Percentiles rank a stretch among this genome's conserved stretches.
These are phyloP conservation scores for Hypoxylon fragiforme DNA, from an alignment of 495 filamentous ascomycete genomes.

Conservation along the genomic window DNA sequence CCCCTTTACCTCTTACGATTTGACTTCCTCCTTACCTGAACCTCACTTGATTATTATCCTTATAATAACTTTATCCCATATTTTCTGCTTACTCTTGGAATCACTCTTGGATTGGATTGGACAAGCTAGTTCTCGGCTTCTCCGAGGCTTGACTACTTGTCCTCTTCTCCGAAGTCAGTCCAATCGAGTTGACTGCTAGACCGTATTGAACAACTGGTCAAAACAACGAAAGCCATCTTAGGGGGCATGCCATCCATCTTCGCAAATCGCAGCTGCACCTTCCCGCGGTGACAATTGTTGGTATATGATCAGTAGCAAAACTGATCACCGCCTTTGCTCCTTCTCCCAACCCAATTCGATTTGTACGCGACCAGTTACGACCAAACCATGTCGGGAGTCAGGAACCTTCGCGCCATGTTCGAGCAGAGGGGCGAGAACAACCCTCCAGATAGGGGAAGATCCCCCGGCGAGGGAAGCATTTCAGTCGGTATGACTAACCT, in stretches of 20 bases:
- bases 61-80: not conserved
- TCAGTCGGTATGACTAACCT: slow-evolving; percentile 35
- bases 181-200: slow-evolving; percentile 4
- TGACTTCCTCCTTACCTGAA: slow-evolving; percentile 13
- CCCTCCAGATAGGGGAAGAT: slow-evolving; percentile 74
- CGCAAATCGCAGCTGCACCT: slow-evolving; percentile 23
- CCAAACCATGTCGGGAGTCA: slow-evolving; percentile 52
- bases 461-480: slow-evolving; percentile 53
- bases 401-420: slow-evolving; percentile 84
- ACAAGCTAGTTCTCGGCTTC: not conserved
- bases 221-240: not conserved
- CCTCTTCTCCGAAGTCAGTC: slow-evolving; percentile 1
- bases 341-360: not conserved
- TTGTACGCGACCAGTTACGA: slow-evolving; percentile 27
- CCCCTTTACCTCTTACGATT: not conserved
- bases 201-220: too few species aligned
- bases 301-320: slow-evolving; percentile 28
- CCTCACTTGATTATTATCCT: not conserved
- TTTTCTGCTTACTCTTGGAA: not conserved
- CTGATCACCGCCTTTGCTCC: slow-evolving; percentile 20
- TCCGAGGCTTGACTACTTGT: slow-evolving; percentile 1
- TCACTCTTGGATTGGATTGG: not conserved
- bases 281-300: slow-evolving; percentile 33
- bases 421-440: slow-evolving; percentile 69
- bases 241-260: slow-evolving; percentile 28